Evolutionary conservation across 2,329 filamentous ascomycete genomes (phyloP), one percentile per base, ranked within the genome.

Genomic region (Phoma sp.): DNA sequence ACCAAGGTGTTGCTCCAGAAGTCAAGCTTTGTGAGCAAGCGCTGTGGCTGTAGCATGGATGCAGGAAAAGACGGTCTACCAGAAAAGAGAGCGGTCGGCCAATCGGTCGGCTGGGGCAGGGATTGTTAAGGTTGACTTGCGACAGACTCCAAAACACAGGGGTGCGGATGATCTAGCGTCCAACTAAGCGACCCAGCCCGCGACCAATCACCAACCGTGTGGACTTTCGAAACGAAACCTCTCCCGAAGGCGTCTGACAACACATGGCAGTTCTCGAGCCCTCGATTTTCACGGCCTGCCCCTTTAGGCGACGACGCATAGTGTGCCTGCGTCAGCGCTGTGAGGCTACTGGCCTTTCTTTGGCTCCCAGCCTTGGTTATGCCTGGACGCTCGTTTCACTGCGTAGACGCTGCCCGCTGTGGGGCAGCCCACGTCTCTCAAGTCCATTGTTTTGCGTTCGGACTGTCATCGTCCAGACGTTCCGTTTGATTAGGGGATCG

Each of bases 401-500:
- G 57, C 43, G 34, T 69, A 65, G 64, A 63, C 69, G 68, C 67
- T 69, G 57, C 59, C 62, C 61, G 30, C 51, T 47, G 67, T 66
- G 66, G 68, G 61, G 38, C 64, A 47, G 36, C 49, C 45, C 42
- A 62, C 45, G 42, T 53, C 55, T 56, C 20, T 57, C 54, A 59
- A 60, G 58, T 28, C 55, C 56, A 42, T 52, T 67, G 67, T 70
- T 67, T 65, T 61, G 61, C 59, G 56, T 64, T 53, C 54, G 47
- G 57, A 61, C 53, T 59, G 48, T 56, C 56, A 47, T 39, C 47
- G 45, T 64, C 62, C 58, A 71, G 66, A 62, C 61, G 52, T 36
- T 28, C 36, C 47, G 45, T 66, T 62, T 68, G 63, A 74, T 74
- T 74, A 67, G 55, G 42, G 68, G 70, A 67, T 65, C 57, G 40